Percentiles rank a stretch among this genome's conserved stretches.
phyloP scores from a whole-genome alignment of 2,329 filamentous ascomycete genomes.

The Paraphoma sp. region DNA sequence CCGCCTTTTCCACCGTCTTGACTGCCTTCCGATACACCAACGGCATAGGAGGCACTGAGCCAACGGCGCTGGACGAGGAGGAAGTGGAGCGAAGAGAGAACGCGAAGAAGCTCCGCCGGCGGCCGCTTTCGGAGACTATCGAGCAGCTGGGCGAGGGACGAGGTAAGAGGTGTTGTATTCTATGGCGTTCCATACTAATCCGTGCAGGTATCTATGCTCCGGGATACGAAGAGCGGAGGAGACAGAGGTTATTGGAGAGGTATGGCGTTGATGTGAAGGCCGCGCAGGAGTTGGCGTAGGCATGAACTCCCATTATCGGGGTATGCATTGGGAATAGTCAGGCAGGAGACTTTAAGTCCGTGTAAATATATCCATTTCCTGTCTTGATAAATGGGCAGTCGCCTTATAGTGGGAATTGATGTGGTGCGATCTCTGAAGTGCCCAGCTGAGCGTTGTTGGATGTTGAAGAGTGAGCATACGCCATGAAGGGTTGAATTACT shows the following conservation, averaged over 20 bases:
- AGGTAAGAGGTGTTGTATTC: slow-evolving; percentile 60
- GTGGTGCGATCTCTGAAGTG: too few relatives aligned
- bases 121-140: slow-evolving; percentile 80
- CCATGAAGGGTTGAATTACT: too few relatives aligned
- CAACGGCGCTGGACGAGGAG: slow-evolving; percentile 65
- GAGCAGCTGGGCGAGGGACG: slow-evolving; percentile 84
- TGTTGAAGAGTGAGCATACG: too few relatives aligned
- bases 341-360: not conserved
- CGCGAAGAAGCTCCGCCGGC: slow-evolving; percentile 74
- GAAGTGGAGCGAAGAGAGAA: slow-evolving; percentile 80
- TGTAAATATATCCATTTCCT: not conserved
- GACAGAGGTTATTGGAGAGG: slow-evolving; percentile 80
- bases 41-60: slow-evolving; percentile 62
- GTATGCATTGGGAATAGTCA: not conserved
- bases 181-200: slow-evolving; percentile 16
- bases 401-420: too few relatives aligned
- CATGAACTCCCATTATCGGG: not conserved
- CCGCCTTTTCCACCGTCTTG: slow-evolving; percentile 63
- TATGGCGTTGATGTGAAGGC: slow-evolving; percentile 80
- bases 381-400: not conserved
- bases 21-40: slow-evolving; percentile 73
- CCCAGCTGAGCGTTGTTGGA: too few relatives aligned
- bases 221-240: slow-evolving; percentile 84
- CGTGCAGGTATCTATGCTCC: slow-evolving; percentile 75
- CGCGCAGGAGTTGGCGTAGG: slow-evolving; percentile 30